These are phyloP conservation scores for Puccinia horiana DNA, from an alignment of 1,284 basidiomycete genomes.

Conservation along the genomic window DNA sequence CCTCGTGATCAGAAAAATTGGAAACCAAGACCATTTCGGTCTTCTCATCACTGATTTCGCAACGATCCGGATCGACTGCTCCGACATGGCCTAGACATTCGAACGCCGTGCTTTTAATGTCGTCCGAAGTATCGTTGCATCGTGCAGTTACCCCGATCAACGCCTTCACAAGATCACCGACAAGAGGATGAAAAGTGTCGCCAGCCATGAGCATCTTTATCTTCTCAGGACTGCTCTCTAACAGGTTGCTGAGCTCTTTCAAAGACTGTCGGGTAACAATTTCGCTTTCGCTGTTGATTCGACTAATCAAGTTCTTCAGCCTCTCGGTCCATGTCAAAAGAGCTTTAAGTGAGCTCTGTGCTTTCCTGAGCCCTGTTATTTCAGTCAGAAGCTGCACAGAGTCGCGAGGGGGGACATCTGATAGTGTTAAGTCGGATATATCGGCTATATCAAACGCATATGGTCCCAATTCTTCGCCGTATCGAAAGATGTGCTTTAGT, in stretches of 20 bases:
- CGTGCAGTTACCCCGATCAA: conserved; percentile 74
- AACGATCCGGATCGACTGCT: conserved; percentile 92
- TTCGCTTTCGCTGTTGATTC: conserved; percentile 77
- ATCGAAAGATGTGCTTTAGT: conserved; percentile 72
- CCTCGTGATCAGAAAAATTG: conserved; percentile 80
- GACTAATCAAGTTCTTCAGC: conserved; percentile 72
- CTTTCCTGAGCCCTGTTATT: conserved; percentile 63
- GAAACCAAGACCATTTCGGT: conserved; percentile 72
- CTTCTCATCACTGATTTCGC: conserved; percentile 69
- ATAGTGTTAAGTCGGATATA: conserved; percentile 58
- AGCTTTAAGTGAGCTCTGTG: conserved; percentile 64
- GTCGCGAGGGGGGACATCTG: conserved; percentile 49
- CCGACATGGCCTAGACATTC: conserved; percentile 93
- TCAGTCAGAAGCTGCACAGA: conserved; percentile 68
- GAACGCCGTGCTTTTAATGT: conserved; percentile 71
- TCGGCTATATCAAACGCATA: conserved; percentile 78
- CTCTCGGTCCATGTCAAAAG: conserved; percentile 65
- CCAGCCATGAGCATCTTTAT: conserved; percentile 71
- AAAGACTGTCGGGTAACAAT: conserved; percentile 77
- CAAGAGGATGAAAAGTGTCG: conserved; percentile 77
- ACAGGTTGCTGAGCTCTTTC: conserved; percentile 71
- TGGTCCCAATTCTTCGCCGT: conserved; percentile 64
- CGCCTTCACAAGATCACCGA: conserved; percentile 71
- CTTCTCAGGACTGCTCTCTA: conserved; percentile 64
- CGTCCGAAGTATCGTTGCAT: conserved; percentile 67